Percentiles rank a stretch among this genome's conserved stretches.
These are phyloP conservation scores for Rosa persica DNA, from an alignment of 306 rosid genomes.

Conservation along the genomic window DNA sequence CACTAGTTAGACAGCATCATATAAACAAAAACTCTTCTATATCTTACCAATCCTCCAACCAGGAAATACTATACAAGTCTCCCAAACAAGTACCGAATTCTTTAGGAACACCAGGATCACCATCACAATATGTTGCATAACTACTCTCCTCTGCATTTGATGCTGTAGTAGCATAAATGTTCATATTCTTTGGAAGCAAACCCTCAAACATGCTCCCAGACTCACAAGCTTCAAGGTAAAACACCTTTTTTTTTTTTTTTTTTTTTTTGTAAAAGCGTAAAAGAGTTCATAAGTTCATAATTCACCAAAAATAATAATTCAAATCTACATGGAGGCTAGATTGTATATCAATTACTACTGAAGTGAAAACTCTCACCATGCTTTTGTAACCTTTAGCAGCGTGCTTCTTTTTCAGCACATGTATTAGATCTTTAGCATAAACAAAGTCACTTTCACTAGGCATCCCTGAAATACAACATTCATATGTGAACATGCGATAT, in stretches of 20 bases:
- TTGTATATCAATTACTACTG: neutral
- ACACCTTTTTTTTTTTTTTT: constrained; percentile 25
- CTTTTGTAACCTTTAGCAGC: constrained; percentile 43
- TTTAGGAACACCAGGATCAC: neutral
- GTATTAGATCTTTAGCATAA: constrained; percentile 36
- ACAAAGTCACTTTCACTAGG: neutral
- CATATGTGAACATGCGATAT: neutral
- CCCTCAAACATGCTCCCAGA: constrained; percentile 78
- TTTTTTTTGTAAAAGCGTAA: neutral
- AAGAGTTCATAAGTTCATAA: neutral
- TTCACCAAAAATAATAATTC: neutral
- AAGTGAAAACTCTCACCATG: constrained; percentile 35
- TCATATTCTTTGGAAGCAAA: constrained; percentile 47
- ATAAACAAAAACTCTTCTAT: neutral
- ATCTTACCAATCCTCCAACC: constrained; percentile 76
- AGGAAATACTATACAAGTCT: constrained; percentile 60
- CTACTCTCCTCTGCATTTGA: constrained; percentile 53
- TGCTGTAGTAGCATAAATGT: constrained; percentile 61
- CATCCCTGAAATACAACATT: constrained; percentile 42
- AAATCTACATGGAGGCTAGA: neutral
- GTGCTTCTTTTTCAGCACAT: constrained; percentile 53
- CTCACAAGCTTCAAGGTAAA: constrained; percentile 83
- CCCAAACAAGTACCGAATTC: constrained; percentile 56
- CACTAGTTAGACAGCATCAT: neutral
- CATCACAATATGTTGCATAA: constrained; percentile 50